Base-by-base conservation (phyloP, 1,284 basidiomycete species). In the Anthracocystis setariae region DNA sequence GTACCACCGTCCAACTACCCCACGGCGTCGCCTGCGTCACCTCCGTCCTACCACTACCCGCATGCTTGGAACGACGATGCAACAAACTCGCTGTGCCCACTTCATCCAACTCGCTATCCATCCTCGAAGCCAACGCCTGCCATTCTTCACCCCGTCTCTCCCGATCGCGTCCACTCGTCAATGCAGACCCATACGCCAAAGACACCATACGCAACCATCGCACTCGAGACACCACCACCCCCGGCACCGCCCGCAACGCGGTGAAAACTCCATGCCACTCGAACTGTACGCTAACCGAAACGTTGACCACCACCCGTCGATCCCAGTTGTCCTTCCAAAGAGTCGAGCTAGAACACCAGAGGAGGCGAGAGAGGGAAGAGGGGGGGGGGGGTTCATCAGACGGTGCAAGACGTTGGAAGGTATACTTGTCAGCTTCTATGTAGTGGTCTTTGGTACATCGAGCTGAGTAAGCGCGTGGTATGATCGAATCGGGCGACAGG, bases 101-200 rank as follows among this genome's bases (percentile, higher is more conserved):
- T 15, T 56, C 57, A 23, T 65, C 67, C 44, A 70, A 21, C 25
- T 70, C 61, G 13, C 38, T 46, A 37, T 70, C 67, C 67, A 70
- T 70, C 21, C 57, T 20, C 3, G 57, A 57, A 4, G 67, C 61
- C 13, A 70, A 42, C 12, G 23, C 24, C 8, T 57, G 67, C 67
- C 67, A 70, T 29, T 29, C 29, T 7, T 54, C 44, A 5, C 44
- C 44, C 0, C 45, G 52, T 5, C 24, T 12, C 27, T 18, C 55
- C 33, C 24, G 8, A 3, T 20, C 29, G 20, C 37, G 25, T 5
- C 24, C 35, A 23, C 5, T 17, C 35, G 35, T 17, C 35, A 20
- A 27, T 20, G 17, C 42, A 15, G 13, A 29, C 17, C 38, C 38
- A 8, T 39, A 39, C 8, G 20, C 23, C 18, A 27, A 21, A 25